phyloP scores from a whole-genome alignment of 495 filamentous ascomycete species.

The Pyrenopolyporus hunteri region DNA sequence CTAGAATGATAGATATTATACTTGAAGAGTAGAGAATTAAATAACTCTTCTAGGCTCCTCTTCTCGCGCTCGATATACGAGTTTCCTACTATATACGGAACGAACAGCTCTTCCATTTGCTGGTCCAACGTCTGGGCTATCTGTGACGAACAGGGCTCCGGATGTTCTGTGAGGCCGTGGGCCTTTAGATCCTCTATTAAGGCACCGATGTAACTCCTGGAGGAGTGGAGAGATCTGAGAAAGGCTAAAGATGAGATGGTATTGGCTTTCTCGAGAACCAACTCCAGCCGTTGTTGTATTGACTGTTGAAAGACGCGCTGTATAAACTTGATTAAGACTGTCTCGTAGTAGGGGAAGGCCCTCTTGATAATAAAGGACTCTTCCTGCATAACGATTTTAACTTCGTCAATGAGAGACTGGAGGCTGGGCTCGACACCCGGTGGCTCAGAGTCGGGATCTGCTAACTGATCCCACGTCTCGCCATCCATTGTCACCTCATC shows the following conservation, averaged over 20 bases:
- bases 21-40: conserved; percentile 91
- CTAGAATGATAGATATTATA: conserved; percentile 92
- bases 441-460: conserved; percentile 90
- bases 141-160: conserved; percentile 86
- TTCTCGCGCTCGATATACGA: conserved; percentile 96
- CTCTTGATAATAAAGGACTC: conserved; percentile 94
- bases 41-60: conserved; percentile 86
- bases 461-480: conserved; percentile 86
- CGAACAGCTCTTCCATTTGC: conserved; percentile 94
- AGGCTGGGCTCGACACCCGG: conserved; percentile 91
- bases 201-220: conserved; percentile 80
- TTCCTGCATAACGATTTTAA: conserved; percentile 93
- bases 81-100: conserved; percentile 91
- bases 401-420: conserved; percentile 89
- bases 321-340: conserved; percentile 87
- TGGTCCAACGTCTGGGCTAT: conserved; percentile 88
- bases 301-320: conserved; percentile 98
- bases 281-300: conserved; percentile 92
- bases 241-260: conserved; percentile 90
- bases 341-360: conserved; percentile 95
- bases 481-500: conserved; percentile 85
- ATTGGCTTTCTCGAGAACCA: conserved; percentile 93
- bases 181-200: conserved; percentile 92
- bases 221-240: conserved; percentile 86
- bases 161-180: conserved; percentile 94